Evolutionary conservation across 345 rosid genomes (phyloP), one percentile per base, ranked within the genome.

Genomic region (Clarkia xantiana): DNA sequence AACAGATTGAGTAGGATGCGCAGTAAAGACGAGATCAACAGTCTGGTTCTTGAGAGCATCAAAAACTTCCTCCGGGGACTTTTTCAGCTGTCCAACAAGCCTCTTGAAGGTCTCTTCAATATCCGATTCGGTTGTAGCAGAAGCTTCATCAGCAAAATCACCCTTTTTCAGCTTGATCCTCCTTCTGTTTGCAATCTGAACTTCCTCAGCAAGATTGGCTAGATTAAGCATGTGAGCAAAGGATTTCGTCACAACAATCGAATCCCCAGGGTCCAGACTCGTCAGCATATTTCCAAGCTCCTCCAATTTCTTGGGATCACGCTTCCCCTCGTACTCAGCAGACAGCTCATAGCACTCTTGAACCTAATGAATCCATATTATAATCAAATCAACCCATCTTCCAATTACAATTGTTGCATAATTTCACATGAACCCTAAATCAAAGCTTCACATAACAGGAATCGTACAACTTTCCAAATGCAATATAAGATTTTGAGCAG

Each of bases 1-100:
- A 45, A 91, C 83, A 47, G 96, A 86, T 68, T 91, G 98, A 54
- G 98, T 91, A 2, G 98, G 98, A 75, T 91, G 98, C 39, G 98
- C 98, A n/a, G 96, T 91, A 0, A 91, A 70, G 64, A 91, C 98
- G 60, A 91, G 74, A 56, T 86, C 98, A 8, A 91, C 82, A 18
- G 96, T 91, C 66, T 91, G 98, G 63, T 91, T 91, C 79, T 86
- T 91, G 59, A 91, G 58, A 54, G 98, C 94, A 71, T 84, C 93
- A 57, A 86, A 86, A 53, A 91, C 87, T 61, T 91, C 81, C 65
- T 76, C 78, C 18, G 96, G 98, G 4, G 95, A 76, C 73, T 84
- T 91, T 52, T 84, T 78, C 74, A 91, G 57, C 47, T 82, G 71
- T 56, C 57, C 57, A 1, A 84, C 82, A 7, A 91, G 94, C 69